phyloP scores from a whole-genome alignment of 169 alveolate species.

The Eimeria falciformis region DNA sequence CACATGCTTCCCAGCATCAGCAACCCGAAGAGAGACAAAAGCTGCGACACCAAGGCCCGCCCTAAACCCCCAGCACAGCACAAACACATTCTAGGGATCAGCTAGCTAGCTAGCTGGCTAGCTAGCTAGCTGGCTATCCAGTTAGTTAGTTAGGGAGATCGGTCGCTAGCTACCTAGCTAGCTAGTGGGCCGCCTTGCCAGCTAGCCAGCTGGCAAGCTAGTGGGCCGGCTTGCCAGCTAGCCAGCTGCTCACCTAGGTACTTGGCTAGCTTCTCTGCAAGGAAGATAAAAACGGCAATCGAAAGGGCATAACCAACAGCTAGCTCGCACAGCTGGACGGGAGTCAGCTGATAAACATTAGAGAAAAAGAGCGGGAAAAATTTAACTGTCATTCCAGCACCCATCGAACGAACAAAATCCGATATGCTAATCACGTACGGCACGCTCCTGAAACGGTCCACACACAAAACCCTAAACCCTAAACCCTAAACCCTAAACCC shows the following conservation, averaged over 20 bases:
- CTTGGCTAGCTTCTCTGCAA: constrained; percentile 20
- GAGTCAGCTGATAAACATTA: constrained; percentile 71
- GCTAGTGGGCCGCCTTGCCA: not conserved
- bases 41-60: constrained; percentile 5
- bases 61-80: too few relatives aligned
- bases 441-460: not conserved
- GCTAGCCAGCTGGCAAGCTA: not conserved
- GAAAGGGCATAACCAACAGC: constrained; percentile 70
- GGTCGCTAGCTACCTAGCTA: not conserved
- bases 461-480: too few relatives aligned
- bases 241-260: constrained; percentile 58
- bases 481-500: too few relatives aligned
- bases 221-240: not conserved
- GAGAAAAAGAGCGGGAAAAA: constrained; percentile 82
- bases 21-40: not conserved
- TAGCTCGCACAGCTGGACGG: constrained; percentile 74
- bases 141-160: too few relatives aligned
- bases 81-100: too few relatives aligned
- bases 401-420: constrained; percentile 78
- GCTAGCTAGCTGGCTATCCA: too few relatives aligned
- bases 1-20: constrained; percentile 73
- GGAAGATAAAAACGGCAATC: constrained; percentile 70
- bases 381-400: constrained; percentile 84
- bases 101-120: too few relatives aligned
- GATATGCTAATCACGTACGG: constrained; percentile 66